phyloP scores from a whole-genome alignment of 2,329 filamentous ascomycete genomes.

The Colletotrichum tropicale region DNA sequence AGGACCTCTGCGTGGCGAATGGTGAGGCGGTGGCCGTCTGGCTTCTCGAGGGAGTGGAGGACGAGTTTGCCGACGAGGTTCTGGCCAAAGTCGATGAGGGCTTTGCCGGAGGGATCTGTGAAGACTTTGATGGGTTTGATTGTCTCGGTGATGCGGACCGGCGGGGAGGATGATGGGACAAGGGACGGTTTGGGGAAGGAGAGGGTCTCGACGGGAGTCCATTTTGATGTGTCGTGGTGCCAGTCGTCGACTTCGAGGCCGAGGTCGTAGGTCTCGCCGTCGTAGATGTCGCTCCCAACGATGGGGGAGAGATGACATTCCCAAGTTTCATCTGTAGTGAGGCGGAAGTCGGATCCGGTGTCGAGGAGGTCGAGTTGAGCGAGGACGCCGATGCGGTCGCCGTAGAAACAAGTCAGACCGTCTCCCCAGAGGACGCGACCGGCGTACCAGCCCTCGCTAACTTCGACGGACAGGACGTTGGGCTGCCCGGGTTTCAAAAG shows the following conservation, averaged over 20 bases:
- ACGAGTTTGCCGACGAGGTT: slow-evolving; percentile 58
- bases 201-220: slow-evolving; percentile 31
- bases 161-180: slow-evolving; percentile 44
- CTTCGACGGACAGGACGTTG: slow-evolving; percentile 49
- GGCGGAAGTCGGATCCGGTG: slow-evolving; percentile 24
- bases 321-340: slow-evolving; percentile 45
- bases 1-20: slow-evolving; percentile 62
- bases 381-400: slow-evolving; percentile 40
- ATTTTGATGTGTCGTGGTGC: slow-evolving; percentile 28
- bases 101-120: slow-evolving; percentile 43
- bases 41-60: slow-evolving; percentile 34
- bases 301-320: slow-evolving; percentile 34
- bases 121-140: slow-evolving; percentile 33
- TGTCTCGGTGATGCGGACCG: slow-evolving; percentile 41
- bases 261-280: slow-evolving; percentile 57
- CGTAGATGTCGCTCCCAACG: slow-evolving; percentile 49
- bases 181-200: slow-evolving; percentile 35
- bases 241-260: slow-evolving; percentile 26
- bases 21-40: slow-evolving; percentile 43
- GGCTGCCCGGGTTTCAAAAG: slow-evolving; percentile 25
- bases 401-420: slow-evolving; percentile 35
- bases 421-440: slow-evolving; percentile 26
- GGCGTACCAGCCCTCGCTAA: slow-evolving; percentile 58
- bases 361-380: slow-evolving; percentile 41
- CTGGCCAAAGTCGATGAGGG: slow-evolving; percentile 61